Conservation (phyloP, 2,329 filamentous ascomycete genomes). For the Fusarium sp. region DNA sequence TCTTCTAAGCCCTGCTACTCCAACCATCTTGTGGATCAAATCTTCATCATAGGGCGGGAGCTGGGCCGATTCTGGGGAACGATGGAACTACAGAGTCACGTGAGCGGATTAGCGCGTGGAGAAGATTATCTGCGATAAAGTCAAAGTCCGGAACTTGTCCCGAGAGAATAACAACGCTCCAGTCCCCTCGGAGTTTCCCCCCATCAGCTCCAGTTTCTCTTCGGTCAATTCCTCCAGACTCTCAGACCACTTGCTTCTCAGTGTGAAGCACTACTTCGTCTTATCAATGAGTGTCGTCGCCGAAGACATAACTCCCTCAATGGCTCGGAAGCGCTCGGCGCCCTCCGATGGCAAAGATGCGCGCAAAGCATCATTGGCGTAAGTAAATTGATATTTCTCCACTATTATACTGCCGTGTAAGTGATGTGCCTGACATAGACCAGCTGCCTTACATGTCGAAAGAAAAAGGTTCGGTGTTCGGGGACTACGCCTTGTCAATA, state of each 20-base stretch:
- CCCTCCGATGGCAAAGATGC: constrained; percentile 38
- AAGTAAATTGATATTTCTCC: constrained; percentile 29
- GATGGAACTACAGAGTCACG: not conserved
- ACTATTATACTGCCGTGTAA: constrained; percentile 3
- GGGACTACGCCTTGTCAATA: constrained; percentile 45
- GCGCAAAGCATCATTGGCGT: constrained; percentile 44
- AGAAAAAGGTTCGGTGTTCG: constrained; percentile 45
- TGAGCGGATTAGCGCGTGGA: constrained; percentile 22
- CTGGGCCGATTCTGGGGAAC: constrained; percentile 17
- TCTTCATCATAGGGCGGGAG: constrained; percentile 5
- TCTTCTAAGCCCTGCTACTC: not conserved
- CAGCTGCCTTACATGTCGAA: constrained; percentile 44
- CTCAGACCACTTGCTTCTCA: not conserved
- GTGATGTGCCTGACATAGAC: not conserved
- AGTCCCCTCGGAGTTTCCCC: constrained; percentile 25
- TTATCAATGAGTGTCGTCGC: constrained; percentile 24
- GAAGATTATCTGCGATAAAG: not conserved
- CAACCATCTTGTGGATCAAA: not conserved
- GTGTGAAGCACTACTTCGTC: not conserved
- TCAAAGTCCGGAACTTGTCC: constrained; percentile 26
- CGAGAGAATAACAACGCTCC: constrained; percentile 35
- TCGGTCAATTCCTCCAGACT: constrained; percentile 30
- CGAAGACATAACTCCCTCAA: constrained; percentile 30
- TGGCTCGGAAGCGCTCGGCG: constrained; percentile 43
- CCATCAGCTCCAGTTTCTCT: constrained; percentile 11